Percentiles rank a stretch among this genome's conserved stretches.
phyloP scores from a whole-genome alignment of 805 yeast genomes.

The Saccharomycopsis guyanensis region DNA sequence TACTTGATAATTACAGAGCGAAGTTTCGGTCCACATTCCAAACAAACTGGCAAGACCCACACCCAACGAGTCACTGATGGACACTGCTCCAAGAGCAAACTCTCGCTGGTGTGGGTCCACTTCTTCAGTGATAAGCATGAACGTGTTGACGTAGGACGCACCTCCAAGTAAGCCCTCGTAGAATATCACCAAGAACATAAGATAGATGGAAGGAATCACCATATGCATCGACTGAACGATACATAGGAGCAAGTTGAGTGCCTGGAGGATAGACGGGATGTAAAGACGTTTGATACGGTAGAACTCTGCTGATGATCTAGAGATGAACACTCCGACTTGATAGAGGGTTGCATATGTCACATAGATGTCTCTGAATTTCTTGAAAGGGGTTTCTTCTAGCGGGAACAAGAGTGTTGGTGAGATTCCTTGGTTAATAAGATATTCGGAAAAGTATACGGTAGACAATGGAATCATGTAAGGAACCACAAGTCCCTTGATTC shows the following conservation, averaged over 20 bases:
- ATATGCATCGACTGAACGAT: constrained; percentile 57
- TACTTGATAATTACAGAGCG: constrained; percentile 66
- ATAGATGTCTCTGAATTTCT: constrained; percentile 71
- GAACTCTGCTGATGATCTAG: constrained; percentile 73
- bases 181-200: constrained; percentile 54
- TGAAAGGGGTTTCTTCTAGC: constrained; percentile 60
- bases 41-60: constrained; percentile 72
- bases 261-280: constrained; percentile 59
- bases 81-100: constrained; percentile 76
- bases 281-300: constrained; percentile 53
- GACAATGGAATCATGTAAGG: constrained; percentile 82
- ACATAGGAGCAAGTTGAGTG: constrained; percentile 50
- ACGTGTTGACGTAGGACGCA: constrained; percentile 82
- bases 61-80: constrained; percentile 80
- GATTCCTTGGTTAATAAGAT: constrained; percentile 84
- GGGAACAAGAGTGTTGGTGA: constrained; percentile 85
- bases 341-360: constrained; percentile 87
- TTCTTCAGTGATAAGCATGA: constrained; percentile 63
- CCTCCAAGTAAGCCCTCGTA: constrained; percentile 94
- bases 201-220: constrained; percentile 51
- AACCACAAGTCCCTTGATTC: constrained; percentile 37
- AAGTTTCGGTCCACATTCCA: constrained; percentile 67
- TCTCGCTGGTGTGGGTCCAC: constrained; percentile 48
- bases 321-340: constrained; percentile 87
- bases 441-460: constrained; percentile 80